These are phyloP conservation scores for Amniculicola lignicola DNA, from an alignment of 495 filamentous ascomycete genomes.

Conservation along the genomic window DNA sequence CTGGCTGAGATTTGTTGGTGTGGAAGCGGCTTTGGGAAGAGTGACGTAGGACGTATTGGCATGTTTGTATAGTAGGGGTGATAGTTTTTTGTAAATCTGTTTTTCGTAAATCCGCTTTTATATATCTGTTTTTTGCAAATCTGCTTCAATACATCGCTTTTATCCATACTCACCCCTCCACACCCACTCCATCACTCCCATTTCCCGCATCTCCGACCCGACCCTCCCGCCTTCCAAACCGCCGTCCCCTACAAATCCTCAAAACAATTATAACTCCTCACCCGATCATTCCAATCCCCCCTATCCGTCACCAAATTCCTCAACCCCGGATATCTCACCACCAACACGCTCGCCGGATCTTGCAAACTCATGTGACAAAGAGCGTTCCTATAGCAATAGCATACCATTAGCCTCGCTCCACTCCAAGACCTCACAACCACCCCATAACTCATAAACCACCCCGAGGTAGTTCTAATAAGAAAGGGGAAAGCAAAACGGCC, in stretches of 20 bases:
- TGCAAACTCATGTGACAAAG: background rate
- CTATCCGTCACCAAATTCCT: background rate
- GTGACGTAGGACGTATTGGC: too few species aligned
- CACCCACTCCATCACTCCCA: background rate
- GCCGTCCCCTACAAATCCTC: too few species aligned
- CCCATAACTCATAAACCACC: too few species aligned
- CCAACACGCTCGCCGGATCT: background rate
- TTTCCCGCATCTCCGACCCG: background rate
- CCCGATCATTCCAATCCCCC: constrained; percentile 13
- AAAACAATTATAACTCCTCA: constrained; percentile 19
- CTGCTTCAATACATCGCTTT: background rate
- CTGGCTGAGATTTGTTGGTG: too few species aligned
- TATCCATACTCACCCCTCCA: background rate
- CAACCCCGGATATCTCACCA: background rate
- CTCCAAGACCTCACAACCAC: background rate
- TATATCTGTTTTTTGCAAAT: background rate
- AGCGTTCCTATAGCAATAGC: background rate
- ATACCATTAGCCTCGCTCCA: too few species aligned
- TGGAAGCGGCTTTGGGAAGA: too few species aligned
- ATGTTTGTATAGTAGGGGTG: too few species aligned
- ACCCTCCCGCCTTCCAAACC: too few species aligned
- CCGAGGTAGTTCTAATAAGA: background rate
- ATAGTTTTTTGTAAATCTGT: background rate
- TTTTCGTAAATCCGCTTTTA: background rate
- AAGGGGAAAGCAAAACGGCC: background rate